phyloP scores from a whole-genome alignment of 352 stramenopile species.

The Pythium phragmiticola region DNA sequence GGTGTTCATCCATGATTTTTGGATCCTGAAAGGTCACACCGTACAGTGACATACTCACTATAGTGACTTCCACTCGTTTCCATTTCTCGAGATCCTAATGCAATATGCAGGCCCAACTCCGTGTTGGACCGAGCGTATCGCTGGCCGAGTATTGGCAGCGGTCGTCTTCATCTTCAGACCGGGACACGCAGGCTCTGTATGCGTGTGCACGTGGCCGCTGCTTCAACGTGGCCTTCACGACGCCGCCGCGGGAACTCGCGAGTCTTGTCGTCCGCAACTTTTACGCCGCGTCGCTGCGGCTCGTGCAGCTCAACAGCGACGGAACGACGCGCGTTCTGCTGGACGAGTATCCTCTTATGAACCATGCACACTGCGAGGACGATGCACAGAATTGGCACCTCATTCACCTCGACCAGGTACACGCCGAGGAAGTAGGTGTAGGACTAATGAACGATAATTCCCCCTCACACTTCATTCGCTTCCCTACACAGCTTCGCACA shows the following conservation, averaged over 20 bases:
- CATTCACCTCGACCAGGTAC: slow-evolving; percentile 52
- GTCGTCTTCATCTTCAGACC: slow-evolving; percentile 5
- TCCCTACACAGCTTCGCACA: slow-evolving; percentile 4
- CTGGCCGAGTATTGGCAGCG: slow-evolving; percentile 27
- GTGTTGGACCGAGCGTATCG: slow-evolving; percentile 15
- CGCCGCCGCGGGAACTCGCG: slow-evolving; percentile 21
- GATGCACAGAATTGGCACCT: slow-evolving; percentile 73
- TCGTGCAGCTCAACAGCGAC: slow-evolving; percentile 51
- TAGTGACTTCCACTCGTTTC: neutral
- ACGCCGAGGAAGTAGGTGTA: neutral
- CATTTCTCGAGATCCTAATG: neutral
- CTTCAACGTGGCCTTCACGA: slow-evolving; percentile 46
- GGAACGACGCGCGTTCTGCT: slow-evolving; percentile 41
- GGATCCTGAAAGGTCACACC: slow-evolving; percentile 3
- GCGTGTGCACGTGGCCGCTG: slow-evolving; percentile 32
- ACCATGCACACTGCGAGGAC: slow-evolving; percentile 56
- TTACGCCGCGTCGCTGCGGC: slow-evolving; percentile 52
- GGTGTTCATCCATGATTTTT: neutral
- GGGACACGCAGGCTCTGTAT: slow-evolving; percentile 23
- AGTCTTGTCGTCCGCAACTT: slow-evolving; percentile 68
- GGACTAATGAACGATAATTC: neutral
- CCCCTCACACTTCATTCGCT: neutral
- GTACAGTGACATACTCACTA: neutral
- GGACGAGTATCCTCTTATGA: slow-evolving; percentile 49
- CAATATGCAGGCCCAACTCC: slow-evolving; percentile 27